Conservation (phyloP, 2,329 filamentous ascomycete species). For the Aspergillus oerlinghausenensis region DNA sequence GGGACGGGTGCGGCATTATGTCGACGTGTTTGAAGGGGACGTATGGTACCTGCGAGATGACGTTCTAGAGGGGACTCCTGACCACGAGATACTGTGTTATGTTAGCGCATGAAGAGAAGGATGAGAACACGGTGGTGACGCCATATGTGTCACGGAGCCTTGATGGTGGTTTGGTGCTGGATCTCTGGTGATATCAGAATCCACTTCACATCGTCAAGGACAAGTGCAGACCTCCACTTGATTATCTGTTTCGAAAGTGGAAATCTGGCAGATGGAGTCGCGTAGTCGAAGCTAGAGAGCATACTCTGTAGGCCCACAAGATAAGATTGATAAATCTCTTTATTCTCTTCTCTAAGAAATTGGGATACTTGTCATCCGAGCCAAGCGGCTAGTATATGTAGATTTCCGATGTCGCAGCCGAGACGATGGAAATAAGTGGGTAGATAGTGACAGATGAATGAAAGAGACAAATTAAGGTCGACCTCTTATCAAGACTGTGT, state of each 20-base stretch:
- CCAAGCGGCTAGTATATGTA: background rate
- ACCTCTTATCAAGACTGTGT: background rate
- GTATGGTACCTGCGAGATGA: too few relatives aligned
- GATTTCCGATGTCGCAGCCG: background rate
- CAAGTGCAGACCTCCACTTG: background rate
- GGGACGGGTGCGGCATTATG: too few relatives aligned
- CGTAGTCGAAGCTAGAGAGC: background rate
- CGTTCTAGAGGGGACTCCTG: too few relatives aligned
- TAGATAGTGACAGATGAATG: background rate
- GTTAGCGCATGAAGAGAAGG: too few relatives aligned
- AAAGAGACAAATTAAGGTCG: background rate
- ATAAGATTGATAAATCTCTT: conserved; percentile 20
- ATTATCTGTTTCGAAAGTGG: background rate
- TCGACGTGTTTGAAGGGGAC: too few relatives aligned
- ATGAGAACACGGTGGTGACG: too few relatives aligned
- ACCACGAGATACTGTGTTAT: too few relatives aligned
- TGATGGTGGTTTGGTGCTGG: too few relatives aligned
- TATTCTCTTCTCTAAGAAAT: conserved; percentile 3
- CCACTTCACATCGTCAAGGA: background rate
- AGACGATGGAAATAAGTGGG: background rate
- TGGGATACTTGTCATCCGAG: background rate
- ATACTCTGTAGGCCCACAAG: conserved; percentile 15
- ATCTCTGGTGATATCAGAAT: too few relatives aligned
- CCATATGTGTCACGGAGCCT: too few relatives aligned
- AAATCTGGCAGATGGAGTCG: conserved; percentile 3